These are phyloP conservation scores for Macadamia tetraphylla DNA, from an alignment of 164 flowering plant genomes.

Conservation along the genomic window DNA sequence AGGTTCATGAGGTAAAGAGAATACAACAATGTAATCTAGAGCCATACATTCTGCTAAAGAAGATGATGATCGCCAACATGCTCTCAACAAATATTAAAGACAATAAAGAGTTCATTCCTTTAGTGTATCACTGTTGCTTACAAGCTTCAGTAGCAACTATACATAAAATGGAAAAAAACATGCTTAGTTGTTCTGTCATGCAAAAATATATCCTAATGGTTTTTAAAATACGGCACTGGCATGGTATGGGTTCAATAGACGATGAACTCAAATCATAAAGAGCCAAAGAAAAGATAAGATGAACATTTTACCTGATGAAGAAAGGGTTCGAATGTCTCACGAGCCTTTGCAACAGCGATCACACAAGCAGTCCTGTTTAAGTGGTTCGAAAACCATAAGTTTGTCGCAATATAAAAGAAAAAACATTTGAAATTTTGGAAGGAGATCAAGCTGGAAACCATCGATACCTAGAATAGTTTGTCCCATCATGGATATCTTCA, in stretches of 20 bases:
- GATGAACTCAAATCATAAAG: constrained; percentile 1
- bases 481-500: constrained; percentile 97
- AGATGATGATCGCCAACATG: too few relatives aligned
- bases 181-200: neutral
- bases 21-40: too few relatives aligned
- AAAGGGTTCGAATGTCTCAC: constrained; percentile 93
- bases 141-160: neutral
- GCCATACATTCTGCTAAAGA: too few relatives aligned
- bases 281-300: neutral
- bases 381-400: neutral
- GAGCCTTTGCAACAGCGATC: constrained; percentile 96
- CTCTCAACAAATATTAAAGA: too few relatives aligned
- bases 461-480: constrained; percentile 86
- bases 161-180: too few relatives aligned
- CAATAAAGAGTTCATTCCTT: neutral
- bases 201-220: neutral
- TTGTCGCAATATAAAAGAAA: neutral
- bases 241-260: neutral
- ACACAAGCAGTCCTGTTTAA: constrained; percentile 85
- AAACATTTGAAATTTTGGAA: neutral
- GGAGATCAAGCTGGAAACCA: neutral
- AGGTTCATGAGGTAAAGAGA: too few relatives aligned
- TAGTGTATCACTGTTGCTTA: neutral
- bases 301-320: constrained; percentile 70
- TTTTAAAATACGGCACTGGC: neutral